A percentile compares a stretch with the other conserved stretches of the same genome.
phyloP scores from a whole-genome alignment of 768 basidiomycete species.

The Royoungia palumana region DNA sequence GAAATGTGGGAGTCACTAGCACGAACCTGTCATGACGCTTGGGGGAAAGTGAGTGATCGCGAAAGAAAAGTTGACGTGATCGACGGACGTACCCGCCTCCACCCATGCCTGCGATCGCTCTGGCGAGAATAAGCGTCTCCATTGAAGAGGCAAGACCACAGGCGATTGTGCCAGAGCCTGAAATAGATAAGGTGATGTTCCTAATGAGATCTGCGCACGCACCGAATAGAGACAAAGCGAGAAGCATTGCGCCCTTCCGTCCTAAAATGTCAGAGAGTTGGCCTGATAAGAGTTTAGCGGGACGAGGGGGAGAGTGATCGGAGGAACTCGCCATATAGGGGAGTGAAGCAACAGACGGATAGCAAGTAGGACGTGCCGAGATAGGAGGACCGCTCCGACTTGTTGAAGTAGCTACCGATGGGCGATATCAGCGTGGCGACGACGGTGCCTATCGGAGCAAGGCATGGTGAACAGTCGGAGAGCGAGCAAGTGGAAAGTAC shows the following conservation, averaged over 20 bases:
- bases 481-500: constrained; percentile 36
- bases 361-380: constrained; percentile 87
- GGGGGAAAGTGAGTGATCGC: constrained; percentile 18
- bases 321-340: constrained; percentile 65
- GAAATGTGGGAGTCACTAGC: constrained; percentile 4
- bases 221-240: constrained; percentile 84
- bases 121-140: constrained; percentile 73
- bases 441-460: constrained; percentile 54
- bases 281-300: constrained; percentile 44
- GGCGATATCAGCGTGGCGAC: constrained; percentile 83
- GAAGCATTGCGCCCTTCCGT: constrained; percentile 81
- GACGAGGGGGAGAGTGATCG: constrained; percentile 4
- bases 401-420: constrained; percentile 82
- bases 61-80: not conserved
- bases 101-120: constrained; percentile 88
- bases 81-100: constrained; percentile 72
- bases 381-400: constrained; percentile 78
- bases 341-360: constrained; percentile 88
- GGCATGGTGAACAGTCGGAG: not conserved
- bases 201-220: constrained; percentile 22
- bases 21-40: constrained; percentile 80
- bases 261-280: constrained; percentile 83
- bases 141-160: constrained; percentile 89
- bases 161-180: constrained; percentile 77
- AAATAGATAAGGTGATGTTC: constrained; percentile 15